A percentile compares a stretch with the other conserved stretches of the same genome.
Evolutionary conservation across 345 rosid genomes (phyloP).

Genomic region (Turritis glabra): DNA sequence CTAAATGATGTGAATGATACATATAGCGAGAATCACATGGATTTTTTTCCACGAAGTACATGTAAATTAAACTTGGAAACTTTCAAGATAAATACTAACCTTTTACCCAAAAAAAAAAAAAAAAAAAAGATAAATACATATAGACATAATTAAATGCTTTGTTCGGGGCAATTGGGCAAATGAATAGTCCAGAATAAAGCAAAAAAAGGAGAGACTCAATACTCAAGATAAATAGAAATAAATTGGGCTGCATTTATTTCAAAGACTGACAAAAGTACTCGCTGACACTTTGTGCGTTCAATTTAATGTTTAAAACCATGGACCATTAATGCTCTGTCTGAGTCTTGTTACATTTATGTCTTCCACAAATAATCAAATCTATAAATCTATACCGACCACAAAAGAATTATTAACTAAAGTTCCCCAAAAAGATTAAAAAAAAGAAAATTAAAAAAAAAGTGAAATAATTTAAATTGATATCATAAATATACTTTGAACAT

Average conservation of each 20-base stretch:
- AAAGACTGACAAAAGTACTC: conserved; percentile 42
- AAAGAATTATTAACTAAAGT: not conserved
- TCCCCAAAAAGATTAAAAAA: not conserved
- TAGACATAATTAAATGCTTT: conserved; percentile 15
- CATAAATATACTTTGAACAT: no score
- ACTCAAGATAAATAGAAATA: conserved; percentile 4
- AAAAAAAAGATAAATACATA: no score
- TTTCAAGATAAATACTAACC: no score
- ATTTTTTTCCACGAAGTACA: not conserved
- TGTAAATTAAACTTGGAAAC: no score
- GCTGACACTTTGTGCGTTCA: conserved; percentile 33
- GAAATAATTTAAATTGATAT: not conserved
- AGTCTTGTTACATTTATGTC: conserved; percentile 22
- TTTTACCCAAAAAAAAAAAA: no score
- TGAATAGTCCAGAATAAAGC: conserved; percentile 13
- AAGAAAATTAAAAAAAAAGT: not conserved
- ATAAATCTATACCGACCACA: conserved; percentile 2
- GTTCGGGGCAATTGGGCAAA: not conserved
- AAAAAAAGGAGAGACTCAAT: conserved; percentile 1
- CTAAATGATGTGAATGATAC: not conserved
- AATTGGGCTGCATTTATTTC: conserved; percentile 28
- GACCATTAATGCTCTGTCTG: conserved; percentile 40
- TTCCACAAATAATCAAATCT: conserved; percentile 17
- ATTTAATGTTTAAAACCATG: conserved; percentile 33
- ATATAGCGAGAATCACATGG: not conserved